A percentile compares a stretch with the other conserved stretches of the same genome.
These are phyloP conservation scores for Phragmites australis DNA, from an alignment of 176 grass and related monocot genomes.

Conservation along the genomic window DNA sequence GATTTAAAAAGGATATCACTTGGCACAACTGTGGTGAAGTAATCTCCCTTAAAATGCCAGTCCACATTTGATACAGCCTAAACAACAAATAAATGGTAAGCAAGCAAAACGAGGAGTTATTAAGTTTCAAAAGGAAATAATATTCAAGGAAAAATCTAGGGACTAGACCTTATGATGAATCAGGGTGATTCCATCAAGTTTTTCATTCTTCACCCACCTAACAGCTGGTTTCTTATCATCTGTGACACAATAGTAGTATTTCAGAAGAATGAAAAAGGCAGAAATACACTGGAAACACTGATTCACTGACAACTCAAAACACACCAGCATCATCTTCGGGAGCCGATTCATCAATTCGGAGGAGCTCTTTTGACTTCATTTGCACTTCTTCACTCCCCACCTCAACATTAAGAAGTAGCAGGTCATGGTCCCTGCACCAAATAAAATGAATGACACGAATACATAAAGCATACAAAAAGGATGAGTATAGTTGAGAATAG, in stretches of 20 bases:
- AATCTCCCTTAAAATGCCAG: conserved; percentile 99
- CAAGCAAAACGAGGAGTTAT: background rate
- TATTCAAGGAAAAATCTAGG: background rate
- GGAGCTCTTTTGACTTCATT: conserved; percentile 64
- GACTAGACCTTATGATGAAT: conserved; percentile 79
- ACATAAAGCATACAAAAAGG: conserved; percentile 17
- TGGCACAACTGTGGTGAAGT: conserved; percentile 92
- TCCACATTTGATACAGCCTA: conserved; percentile 86
- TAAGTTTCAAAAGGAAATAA: background rate
- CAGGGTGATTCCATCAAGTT: conserved; percentile 73
- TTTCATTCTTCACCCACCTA: conserved; percentile 79
- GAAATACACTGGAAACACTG: conserved; percentile 16
- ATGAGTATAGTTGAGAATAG: conserved; percentile 21
- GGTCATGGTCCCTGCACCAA: conserved; percentile 69
- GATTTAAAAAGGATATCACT: conserved; percentile 83
- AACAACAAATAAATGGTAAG: conserved; percentile 43
- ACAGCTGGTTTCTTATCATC: conserved; percentile 77
- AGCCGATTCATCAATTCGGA: conserved; percentile 48
- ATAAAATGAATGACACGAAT: conserved; percentile 39
- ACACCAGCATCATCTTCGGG: conserved; percentile 61
- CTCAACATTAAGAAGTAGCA: conserved; percentile 77
- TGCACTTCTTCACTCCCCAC: conserved; percentile 75
- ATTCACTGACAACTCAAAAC: conserved; percentile 17
- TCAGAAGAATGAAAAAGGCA: conserved; percentile 22
- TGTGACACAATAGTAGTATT: conserved; percentile 41